phyloP scores from a whole-genome alignment of 1,284 basidiomycete genomes.

The Cutaneotrichosporon dermatis region DNA sequence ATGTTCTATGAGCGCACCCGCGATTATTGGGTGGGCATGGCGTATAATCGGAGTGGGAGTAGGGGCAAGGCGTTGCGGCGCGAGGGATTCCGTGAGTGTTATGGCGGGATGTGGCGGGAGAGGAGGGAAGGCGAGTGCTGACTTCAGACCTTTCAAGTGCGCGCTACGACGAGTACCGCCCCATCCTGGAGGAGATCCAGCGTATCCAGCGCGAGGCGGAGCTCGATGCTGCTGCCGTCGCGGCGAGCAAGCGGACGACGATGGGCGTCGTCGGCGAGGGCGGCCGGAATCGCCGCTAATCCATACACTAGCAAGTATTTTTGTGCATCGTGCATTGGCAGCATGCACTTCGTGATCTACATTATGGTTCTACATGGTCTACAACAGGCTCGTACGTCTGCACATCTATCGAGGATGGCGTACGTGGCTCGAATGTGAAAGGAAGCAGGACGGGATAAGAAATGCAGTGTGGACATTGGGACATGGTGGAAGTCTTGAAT shows the following conservation, averaged over 20 bases:
- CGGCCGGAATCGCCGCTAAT: slow-evolving; percentile 23
- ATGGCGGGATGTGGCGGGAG: background rate
- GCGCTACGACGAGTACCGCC: slow-evolving; percentile 62
- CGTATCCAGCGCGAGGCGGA: slow-evolving; percentile 79
- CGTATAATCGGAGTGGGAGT: slow-evolving; percentile 56
- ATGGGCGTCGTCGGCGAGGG: slow-evolving; percentile 33
- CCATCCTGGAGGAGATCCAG: slow-evolving; percentile 73
- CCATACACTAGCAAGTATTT: too few relatives aligned
- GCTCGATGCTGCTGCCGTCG: slow-evolving; percentile 74
- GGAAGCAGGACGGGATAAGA: too few relatives aligned
- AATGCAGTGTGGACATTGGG: too few relatives aligned
- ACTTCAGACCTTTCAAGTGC: slow-evolving; percentile 16
- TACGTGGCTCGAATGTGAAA: too few relatives aligned
- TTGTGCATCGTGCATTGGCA: too few relatives aligned
- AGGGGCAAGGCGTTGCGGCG: slow-evolving; percentile 75
- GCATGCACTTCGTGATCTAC: too few relatives aligned
- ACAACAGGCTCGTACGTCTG: background rate
- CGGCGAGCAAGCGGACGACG: slow-evolving; percentile 35
- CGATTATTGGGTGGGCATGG: slow-evolving; percentile 74
- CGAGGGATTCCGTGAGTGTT: slow-evolving; percentile 71
- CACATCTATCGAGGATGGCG: too few relatives aligned
- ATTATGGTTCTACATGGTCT: background rate
- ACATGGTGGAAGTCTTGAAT: too few relatives aligned
- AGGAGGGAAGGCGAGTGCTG: slow-evolving; percentile 26
- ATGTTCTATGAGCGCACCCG: slow-evolving; percentile 78